A percentile compares a stretch with the other conserved stretches of the same genome.
Conservation (phyloP, 1,139 yeast species). For the Meyerozyma elateridarum region DNA sequence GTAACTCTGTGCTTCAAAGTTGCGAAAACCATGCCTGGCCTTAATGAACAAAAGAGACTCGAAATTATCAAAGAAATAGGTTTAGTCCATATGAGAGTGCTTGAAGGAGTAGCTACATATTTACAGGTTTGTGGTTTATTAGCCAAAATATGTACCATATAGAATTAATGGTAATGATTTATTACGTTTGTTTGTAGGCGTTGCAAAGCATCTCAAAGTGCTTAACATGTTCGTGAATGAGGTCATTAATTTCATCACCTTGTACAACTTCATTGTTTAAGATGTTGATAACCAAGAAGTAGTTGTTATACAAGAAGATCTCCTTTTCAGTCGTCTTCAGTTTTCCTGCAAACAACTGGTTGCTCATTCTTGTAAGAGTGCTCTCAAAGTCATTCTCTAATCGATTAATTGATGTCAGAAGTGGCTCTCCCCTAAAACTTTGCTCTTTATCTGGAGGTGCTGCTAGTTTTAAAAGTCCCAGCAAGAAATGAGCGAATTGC, state of each 20-base stretch:
- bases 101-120: conserved; percentile 89
- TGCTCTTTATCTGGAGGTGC: conserved; percentile 17
- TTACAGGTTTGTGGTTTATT: conserved; percentile 82
- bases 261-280: conserved; percentile 44
- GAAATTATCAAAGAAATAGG: conserved; percentile 85
- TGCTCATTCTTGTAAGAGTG: conserved; percentile 64
- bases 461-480: conserved; percentile 64
- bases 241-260: conserved; percentile 30
- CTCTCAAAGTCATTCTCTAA: conserved; percentile 77
- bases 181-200: conserved; percentile 44
- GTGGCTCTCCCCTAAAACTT: conserved; percentile 55
- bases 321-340: conserved; percentile 50
- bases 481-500: conserved; percentile 70
- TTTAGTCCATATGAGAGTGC: conserved; percentile 81
- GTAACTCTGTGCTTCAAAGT: conserved; percentile 89
- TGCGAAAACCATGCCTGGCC: conserved; percentile 65
- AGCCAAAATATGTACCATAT: conserved; percentile 49
- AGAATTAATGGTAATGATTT: neutral
- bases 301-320: conserved; percentile 72
- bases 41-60: conserved; percentile 63
- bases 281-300: conserved; percentile 50
- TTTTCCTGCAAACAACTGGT: conserved; percentile 32
- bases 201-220: conserved; percentile 61
- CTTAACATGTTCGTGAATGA: conserved; percentile 52
- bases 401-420: conserved; percentile 62